Evolutionary conservation across 2,329 filamentous ascomycete species (phyloP), one percentile per base, ranked within the genome.

Genomic region (Aspergillus sp.): DNA sequence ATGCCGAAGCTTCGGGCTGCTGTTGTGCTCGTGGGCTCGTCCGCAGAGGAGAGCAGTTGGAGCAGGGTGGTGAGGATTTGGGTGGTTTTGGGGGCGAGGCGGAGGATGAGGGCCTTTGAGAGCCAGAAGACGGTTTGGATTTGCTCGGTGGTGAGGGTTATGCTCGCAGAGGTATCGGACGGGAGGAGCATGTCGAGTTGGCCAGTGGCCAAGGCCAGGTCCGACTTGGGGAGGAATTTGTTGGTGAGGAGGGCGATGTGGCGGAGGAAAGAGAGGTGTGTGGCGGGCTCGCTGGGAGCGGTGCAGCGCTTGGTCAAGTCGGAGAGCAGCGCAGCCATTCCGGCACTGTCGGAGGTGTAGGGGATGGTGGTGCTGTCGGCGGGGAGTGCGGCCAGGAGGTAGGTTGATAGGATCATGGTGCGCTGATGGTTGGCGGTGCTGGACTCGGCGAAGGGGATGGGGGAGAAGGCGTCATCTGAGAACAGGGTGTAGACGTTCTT

Each of bases 41-140:
- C 72, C 2, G 77, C 68, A 3, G 70, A 73, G 7, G 71, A 71
- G 21, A 80, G 68, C 7, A 79, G 65, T 9, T 64, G 58, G 5
- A 79, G 60, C 3, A 87, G 76, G 3, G 77, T 74, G 3, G 74
- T 74, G 5, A 86, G 71, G 2, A 86, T 76, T 64, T 65, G 73
- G 58, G 67, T 77, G 66, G 72, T 82, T 63, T 64, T 71, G 66
- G 69, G 75, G n/a, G 71, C 67, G 14, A 78, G 65, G 5, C 84
- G 79, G 11, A 87, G 72, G 17, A 85, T 68, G 1, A 88, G 74
- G 6, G 81, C 83, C 64, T 86, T 87, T 6, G 81, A 71, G 36
- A 86, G 71, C 61, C 84, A 83, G 66, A 88, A 86, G 42, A 82
- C 73, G 17, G 83, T 76, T 19, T 78, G 76, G 58, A 86, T 78